Base-by-base conservation (phyloP, 352 stramenopile genomes). In the Phytophthora tentaculata region DNA sequence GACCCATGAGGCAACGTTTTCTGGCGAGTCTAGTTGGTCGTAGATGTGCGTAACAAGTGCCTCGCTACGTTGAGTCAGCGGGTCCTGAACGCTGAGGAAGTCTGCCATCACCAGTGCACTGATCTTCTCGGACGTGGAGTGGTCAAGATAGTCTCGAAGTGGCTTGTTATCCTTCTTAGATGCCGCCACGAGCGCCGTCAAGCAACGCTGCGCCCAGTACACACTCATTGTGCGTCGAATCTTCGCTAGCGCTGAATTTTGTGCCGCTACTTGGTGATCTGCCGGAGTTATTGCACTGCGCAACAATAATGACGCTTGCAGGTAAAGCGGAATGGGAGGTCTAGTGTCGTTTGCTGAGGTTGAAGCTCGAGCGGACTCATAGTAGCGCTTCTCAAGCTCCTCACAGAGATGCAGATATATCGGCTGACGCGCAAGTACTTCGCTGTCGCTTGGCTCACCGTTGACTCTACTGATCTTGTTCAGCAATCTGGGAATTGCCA, bases 51-150 rank as follows among this genome's bases (percentile, higher is more conserved):
- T 87, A 19, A 94, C 71, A 5, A 93, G 49, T 5, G 62, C 69
- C 64, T 84, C 70, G 32, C 58, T 73, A 8, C 52, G 57, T 17
- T 56, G 24, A 23, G 56, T 77, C 51, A 91, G 54, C n/a, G 73
- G 73, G 32, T 55, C 17, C 50, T 93, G 79, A 1, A 92, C 79
- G 62, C 82, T 91, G n/a, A 95, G 73, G 49, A 89, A 89, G 47
- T 95, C 87, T 5, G 84, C 84, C 87, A 95, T 94, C 28, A 78
- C 61, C 56, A 95, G 53, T 4, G 85, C 85, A n/a, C 80, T 89
- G 14, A 69, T 83, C 10, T 73, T 80, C 39, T 90, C 81, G 2
- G 67, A 66, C 32, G 53, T 23, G 0, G 73, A 84, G 29, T 49
- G 49, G 8, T 19, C 51, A 29, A 76, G 57, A 51, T 78, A 83